phyloP scores from a whole-genome alignment of 2,329 filamentous ascomycete genomes.

The Talaromyces sp. region DNA sequence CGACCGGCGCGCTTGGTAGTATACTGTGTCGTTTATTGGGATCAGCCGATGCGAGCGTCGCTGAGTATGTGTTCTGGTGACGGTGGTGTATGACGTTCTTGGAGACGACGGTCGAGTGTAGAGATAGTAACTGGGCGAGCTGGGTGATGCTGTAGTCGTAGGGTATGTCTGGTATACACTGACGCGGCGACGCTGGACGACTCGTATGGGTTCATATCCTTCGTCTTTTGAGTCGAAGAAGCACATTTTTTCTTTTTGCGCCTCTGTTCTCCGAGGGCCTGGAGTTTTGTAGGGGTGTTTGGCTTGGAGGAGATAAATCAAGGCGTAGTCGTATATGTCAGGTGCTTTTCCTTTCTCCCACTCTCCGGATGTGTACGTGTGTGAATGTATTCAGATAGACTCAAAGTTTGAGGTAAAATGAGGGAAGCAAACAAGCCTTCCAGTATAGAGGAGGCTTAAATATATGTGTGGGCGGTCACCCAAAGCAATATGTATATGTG shows the following conservation, averaged over 20 bases:
- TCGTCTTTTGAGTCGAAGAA: conserved; percentile 5
- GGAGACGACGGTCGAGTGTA: conserved; percentile 2
- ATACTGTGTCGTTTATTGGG: neutral
- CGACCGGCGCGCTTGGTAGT: neutral
- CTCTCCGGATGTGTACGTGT: no score
- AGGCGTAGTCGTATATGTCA: neutral
- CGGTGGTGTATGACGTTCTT: conserved; percentile 7
- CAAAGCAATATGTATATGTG: neutral
- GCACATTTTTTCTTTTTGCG: conserved; percentile 2
- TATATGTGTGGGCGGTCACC: neutral
- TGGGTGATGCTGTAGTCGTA: neutral
- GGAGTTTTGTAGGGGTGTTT: neutral
- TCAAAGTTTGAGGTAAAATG: neutral
- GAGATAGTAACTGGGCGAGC: neutral
- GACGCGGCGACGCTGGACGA: conserved; percentile 8
- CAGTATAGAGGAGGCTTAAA: neutral
- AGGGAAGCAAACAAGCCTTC: neutral
- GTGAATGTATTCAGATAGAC: neutral
- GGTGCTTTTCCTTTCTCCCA: no score
- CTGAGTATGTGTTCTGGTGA: conserved; percentile 7
- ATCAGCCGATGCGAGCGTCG: conserved; percentile 5
- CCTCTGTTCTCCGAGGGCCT: neutral
- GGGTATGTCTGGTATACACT: neutral
- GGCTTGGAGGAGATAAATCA: neutral
- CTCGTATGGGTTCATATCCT: conserved; percentile 1